Evolutionary conservation across 768 basidiomycete genomes (phyloP).

Genomic region (Tylopilus intermedius): DNA sequence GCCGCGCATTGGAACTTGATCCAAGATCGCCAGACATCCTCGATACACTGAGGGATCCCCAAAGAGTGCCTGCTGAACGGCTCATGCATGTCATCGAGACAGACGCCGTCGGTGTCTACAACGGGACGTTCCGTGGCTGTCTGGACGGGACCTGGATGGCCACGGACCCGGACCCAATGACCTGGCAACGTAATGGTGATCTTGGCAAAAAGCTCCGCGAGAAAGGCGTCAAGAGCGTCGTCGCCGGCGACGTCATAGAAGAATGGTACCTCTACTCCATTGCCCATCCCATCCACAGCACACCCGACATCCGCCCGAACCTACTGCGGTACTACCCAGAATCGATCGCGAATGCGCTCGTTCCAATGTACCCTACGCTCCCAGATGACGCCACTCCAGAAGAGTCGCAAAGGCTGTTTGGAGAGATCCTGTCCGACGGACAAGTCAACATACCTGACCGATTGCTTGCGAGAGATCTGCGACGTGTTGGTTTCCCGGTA

Average conservation of each 20-base stretch:
- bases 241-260: conserved; percentile 61
- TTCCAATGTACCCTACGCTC: conserved; percentile 41
- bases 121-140: conserved; percentile 66
- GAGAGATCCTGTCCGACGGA: conserved; percentile 53
- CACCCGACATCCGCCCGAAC: conserved; percentile 51
- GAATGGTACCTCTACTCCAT: conserved; percentile 78
- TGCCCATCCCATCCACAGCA: conserved; percentile 50
- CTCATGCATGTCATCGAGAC: conserved; percentile 58
- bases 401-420: conserved; percentile 46
- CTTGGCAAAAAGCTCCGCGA: conserved; percentile 49
- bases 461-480: conserved; percentile 58
- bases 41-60: conserved; percentile 43
- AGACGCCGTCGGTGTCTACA: conserved; percentile 44
- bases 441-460: conserved; percentile 68
- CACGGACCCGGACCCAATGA: conserved; percentile 51
- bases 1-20: conserved; percentile 50
- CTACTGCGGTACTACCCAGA: conserved; percentile 56
- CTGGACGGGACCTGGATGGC: conserved; percentile 57
- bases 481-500: conserved; percentile 51
- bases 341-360: conserved; percentile 42
- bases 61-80: conserved; percentile 39
- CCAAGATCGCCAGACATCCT: conserved; percentile 46
- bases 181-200: conserved; percentile 62
- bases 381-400: conserved; percentile 38
- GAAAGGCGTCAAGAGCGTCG: conserved; percentile 57